These are phyloP conservation scores for Pichia sp. DNA, from an alignment of 1,139 yeast species.

Conservation along the genomic window DNA sequence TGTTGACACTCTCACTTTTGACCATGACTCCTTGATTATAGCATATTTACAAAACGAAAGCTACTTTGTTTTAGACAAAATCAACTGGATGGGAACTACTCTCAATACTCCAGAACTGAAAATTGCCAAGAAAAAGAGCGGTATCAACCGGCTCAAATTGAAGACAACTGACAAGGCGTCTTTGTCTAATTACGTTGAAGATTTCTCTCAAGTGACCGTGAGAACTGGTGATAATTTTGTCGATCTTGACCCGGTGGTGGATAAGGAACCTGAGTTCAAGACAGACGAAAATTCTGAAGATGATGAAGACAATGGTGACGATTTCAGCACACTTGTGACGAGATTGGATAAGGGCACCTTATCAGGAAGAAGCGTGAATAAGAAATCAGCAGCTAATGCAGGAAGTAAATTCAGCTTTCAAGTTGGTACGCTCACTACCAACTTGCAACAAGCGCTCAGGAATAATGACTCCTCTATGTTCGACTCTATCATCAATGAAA, in stretches of 20 bases:
- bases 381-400: slow-evolving; percentile 6
- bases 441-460: slow-evolving; percentile 63
- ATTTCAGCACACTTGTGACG: slow-evolving; percentile 48
- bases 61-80: slow-evolving; percentile 55
- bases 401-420: slow-evolving; percentile 29
- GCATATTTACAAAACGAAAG: slow-evolving; percentile 72
- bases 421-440: slow-evolving; percentile 59
- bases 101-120: slow-evolving; percentile 23
- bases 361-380: slow-evolving; percentile 2
- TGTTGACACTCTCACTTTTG: slow-evolving; percentile 32
- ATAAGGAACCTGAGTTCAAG: slow-evolving; percentile 42
- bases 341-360: slow-evolving; percentile 25
- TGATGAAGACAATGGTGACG: slow-evolving; percentile 28
- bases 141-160: slow-evolving; percentile 15
- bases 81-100: slow-evolving; percentile 39
- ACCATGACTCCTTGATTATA: slow-evolving; percentile 38
- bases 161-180: slow-evolving; percentile 63
- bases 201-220: slow-evolving; percentile 43
- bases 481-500: slow-evolving; percentile 72
- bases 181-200: slow-evolving; percentile 63
- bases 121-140: slow-evolving; percentile 36
- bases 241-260: slow-evolving; percentile 39
- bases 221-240: slow-evolving; percentile 59
- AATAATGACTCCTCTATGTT: slow-evolving; percentile 64
- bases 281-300: slow-evolving; percentile 30